A percentile compares a stretch with the other conserved stretches of the same genome.
Conservation (phyloP, 306 rosid genomes). For the Sindora glabra region DNA sequence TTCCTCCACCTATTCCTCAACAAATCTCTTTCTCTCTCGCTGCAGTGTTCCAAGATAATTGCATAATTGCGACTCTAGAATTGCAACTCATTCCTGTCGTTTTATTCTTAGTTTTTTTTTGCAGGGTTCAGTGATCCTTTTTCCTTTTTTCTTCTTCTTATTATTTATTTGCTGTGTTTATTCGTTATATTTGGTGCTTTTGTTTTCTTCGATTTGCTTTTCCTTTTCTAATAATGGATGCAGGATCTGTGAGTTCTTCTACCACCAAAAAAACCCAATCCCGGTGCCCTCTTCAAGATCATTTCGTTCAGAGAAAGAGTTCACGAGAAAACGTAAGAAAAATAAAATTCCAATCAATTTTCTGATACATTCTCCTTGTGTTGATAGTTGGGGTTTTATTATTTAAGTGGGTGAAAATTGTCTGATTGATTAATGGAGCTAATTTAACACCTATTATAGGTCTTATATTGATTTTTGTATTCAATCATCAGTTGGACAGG, state of each 20-base stretch:
- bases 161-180: not conserved
- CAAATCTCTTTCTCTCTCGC: not conserved
- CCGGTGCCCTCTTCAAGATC: conserved; percentile 36
- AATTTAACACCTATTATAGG: not conserved
- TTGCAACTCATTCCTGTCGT: no score
- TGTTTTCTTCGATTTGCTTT: not conserved
- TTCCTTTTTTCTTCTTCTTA: not conserved
- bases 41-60: not conserved
- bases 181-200: no score
- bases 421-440: no score
- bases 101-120: no score
- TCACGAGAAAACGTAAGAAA: conserved; percentile 33
- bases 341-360: no score
- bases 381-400: no score
- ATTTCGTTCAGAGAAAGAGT: conserved; percentile 24
- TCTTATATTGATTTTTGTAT: not conserved
- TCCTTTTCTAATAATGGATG: conserved; percentile 26
- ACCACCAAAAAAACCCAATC: conserved; percentile 2
- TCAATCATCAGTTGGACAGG: conserved; percentile 42
- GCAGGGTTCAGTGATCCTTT: not conserved
- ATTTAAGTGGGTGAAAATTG: no score
- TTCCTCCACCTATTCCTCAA: not conserved
- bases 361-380: no score
- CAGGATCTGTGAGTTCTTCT: conserved; percentile 37
- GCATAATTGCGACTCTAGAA: no score